Conservation (phyloP, 1,284 basidiomycete genomes). For the Ceratobasidium sp. region DNA sequence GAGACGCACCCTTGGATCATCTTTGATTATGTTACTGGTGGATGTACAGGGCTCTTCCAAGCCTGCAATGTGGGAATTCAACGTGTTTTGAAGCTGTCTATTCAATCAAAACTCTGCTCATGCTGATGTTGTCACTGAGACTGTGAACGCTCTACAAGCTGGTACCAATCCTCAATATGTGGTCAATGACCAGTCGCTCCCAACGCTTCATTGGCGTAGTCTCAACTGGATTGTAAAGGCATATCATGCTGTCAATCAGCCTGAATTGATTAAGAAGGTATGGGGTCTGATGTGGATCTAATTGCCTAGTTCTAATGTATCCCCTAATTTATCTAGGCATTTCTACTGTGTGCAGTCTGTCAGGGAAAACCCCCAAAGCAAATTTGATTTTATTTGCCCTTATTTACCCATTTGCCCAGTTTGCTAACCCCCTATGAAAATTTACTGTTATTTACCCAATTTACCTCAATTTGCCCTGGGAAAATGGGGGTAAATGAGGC, state of each 20-base stretch:
- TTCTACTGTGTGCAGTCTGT: no score
- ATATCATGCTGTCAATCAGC: constrained; percentile 12
- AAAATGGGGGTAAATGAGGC: no score
- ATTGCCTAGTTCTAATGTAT: no score
- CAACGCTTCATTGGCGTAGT: constrained; percentile 10
- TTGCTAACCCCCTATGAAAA: no score
- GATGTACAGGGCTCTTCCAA: constrained; percentile 46
- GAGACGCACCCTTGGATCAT: constrained; percentile 45
- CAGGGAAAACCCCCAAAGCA: no score
- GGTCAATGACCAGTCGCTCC: neutral
- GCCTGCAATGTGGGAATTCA: constrained; percentile 51
- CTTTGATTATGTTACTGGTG: constrained; percentile 45
- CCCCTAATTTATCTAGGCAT: no score
- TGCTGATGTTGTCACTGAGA: constrained; percentile 47
- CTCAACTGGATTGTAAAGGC: constrained; percentile 20
- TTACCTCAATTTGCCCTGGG: no score
- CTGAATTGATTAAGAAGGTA: constrained; percentile 21
- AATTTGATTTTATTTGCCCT: no score
- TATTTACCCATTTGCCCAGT: no score
- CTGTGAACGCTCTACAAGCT: neutral
- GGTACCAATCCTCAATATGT: neutral
- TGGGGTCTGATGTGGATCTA: no score
- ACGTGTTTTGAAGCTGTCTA: constrained; percentile 47
- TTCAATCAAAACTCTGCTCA: constrained; percentile 48
- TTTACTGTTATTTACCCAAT: no score